Base-by-base conservation (phyloP, 2,329 filamentous ascomycete species). In the Aspergillus melleus region DNA sequence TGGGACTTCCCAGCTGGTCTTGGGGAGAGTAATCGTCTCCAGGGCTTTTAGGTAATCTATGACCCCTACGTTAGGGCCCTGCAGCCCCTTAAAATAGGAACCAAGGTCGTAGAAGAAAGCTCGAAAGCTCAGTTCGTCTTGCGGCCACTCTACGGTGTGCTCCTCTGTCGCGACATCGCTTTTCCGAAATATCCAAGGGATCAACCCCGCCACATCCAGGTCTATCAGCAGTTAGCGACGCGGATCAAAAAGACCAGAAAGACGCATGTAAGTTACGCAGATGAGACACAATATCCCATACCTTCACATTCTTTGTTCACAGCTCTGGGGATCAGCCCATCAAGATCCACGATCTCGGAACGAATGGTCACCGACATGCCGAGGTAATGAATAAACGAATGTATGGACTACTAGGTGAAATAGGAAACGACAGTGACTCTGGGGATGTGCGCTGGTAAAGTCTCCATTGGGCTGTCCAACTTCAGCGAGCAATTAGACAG, bases 331-430 rank as follows among this genome's bases (percentile, higher is more conserved):
- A 56, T 55, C n/a, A 59, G 29, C 39, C 14, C 20, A 44, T 64
- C 57, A 6, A 62, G 16, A 24, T 49, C 42, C 10, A 62, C 54
- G n/a, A 58, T 49, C 9, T 29, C 24, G 12, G 60, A 57, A 24
- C 51, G 49, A 47, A 62, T 56, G 16, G 54, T 60, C 11, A 36
- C 57, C n/a, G 54, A 54, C 32, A 60, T 62, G 49, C 36, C 36
- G 36, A 42, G 36, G 36, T 42, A 42, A 42, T n/a, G 12, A n/a
- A 42, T 42, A n/a, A n/a, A n/a, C n/a, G 36, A n/a, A n/a, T 42
- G 36, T n/a, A 42, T 42, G 36, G 14, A 16, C 16, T 16, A n/a
- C 36, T 16, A n/a, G 36, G 16, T n/a, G 14, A 8, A 42, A n/a
- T 16, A 8, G 16, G 16, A 42, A 42, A n/a, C 14, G 36, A n/a